Evolutionary conservation across 495 filamentous ascomycete species (phyloP).

Genomic region (Penicillium egyptiacum): DNA sequence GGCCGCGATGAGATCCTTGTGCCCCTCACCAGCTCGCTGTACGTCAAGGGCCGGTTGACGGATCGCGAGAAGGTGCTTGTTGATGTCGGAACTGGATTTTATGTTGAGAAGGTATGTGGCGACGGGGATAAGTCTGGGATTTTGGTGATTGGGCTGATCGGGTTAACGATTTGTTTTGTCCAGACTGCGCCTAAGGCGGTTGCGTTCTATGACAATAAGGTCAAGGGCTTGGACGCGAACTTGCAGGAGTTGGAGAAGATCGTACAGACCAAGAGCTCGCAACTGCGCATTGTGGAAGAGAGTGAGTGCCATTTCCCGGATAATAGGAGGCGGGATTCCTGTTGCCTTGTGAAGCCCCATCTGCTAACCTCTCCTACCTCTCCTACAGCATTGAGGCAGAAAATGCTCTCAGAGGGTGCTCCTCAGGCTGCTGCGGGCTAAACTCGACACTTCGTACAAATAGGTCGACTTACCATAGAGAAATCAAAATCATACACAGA

Average conservation of each 20-base stretch:
- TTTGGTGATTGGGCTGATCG: neutral
- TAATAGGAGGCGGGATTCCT: neutral
- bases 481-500: neutral
- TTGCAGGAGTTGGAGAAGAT: conserved; percentile 85
- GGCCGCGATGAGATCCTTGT: conserved; percentile 67
- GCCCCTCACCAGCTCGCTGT: conserved; percentile 88
- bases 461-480: conserved; percentile 1
- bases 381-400: conserved; percentile 46
- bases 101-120: conserved; percentile 78
- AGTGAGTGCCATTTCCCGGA: conserved; percentile 49
- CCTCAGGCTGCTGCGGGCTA: conserved; percentile 33
- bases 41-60: conserved; percentile 80
- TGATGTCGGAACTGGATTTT: conserved; percentile 95
- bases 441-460: conserved; percentile 3
- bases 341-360: neutral
- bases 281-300: conserved; percentile 84
- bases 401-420: conserved; percentile 42
- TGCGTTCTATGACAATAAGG: conserved; percentile 82
- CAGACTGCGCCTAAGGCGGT: conserved; percentile 71
- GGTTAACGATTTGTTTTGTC: neutral
- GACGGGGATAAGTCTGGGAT: neutral
- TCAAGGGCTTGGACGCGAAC: conserved; percentile 74
- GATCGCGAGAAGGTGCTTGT: conserved; percentile 81
- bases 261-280: conserved; percentile 78
- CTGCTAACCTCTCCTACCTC: conserved; percentile 24